Evolutionary conservation across 805 yeast species (phyloP).

Genomic region (Metschnikowia gruessii): DNA sequence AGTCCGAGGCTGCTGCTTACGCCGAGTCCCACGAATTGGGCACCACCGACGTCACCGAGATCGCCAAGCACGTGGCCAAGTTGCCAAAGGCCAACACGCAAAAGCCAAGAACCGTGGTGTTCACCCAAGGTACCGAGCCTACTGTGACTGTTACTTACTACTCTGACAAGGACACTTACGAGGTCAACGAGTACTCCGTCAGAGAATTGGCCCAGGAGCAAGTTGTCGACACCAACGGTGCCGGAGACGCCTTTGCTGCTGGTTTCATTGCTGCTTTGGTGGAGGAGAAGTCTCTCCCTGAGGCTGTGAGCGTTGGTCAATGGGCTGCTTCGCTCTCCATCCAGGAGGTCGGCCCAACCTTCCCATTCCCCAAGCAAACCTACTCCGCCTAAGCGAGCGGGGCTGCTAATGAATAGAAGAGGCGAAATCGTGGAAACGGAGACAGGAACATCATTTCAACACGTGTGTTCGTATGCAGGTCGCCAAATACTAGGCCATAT

Average conservation of each 20-base stretch:
- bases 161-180: constrained; percentile 43
- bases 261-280: constrained; percentile 91
- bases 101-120: constrained; percentile 79
- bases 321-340: constrained; percentile 93
- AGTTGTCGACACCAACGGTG: constrained; percentile 95
- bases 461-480: constrained; percentile 9
- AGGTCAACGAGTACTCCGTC: constrained; percentile 59
- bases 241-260: constrained; percentile 98
- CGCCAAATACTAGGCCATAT: neutral
- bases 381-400: constrained; percentile 28
- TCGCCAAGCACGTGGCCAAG: constrained; percentile 80
- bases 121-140: constrained; percentile 94
- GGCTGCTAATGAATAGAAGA: too few relatives aligned
- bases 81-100: constrained; percentile 68
- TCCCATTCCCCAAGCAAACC: constrained; percentile 72
- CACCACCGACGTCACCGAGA: constrained; percentile 60
- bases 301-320: constrained; percentile 81
- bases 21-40: constrained; percentile 77
- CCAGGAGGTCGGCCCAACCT: constrained; percentile 93
- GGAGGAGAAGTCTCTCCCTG: constrained; percentile 58
- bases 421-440: too few relatives aligned
- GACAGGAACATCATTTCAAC: constrained; percentile 15
- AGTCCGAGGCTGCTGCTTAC: constrained; percentile 92
- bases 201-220: constrained; percentile 63
- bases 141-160: constrained; percentile 73